These are phyloP conservation scores for Magnolia changhungtana DNA, from an alignment of 164 flowering plant genomes.

Conservation along the genomic window DNA sequence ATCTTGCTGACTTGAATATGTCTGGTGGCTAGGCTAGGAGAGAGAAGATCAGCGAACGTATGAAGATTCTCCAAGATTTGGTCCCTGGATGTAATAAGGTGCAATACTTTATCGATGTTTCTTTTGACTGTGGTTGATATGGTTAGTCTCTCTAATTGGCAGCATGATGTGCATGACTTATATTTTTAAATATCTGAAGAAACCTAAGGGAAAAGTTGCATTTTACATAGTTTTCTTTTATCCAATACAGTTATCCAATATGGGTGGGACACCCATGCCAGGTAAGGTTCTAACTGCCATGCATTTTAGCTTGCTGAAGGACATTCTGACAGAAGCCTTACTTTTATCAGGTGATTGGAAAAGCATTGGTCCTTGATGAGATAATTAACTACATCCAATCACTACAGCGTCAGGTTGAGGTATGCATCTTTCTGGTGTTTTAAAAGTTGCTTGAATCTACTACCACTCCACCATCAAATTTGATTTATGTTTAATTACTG, in stretches of 20 bases:
- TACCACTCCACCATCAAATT: neutral
- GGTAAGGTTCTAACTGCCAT: too few relatives aligned
- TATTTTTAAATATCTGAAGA: too few relatives aligned
- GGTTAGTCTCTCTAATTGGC: too few relatives aligned
- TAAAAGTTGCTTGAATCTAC: neutral
- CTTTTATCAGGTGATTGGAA: conserved; percentile 65
- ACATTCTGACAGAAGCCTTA: neutral
- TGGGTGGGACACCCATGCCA: too few relatives aligned
- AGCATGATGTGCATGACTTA: too few relatives aligned
- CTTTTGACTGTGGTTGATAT: too few relatives aligned
- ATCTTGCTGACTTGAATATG: conserved; percentile 2
- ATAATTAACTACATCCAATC: conserved; percentile 87
- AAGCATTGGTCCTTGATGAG: conserved; percentile 85
- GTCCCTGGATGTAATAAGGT: conserved; percentile 99
- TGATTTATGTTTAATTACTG: conserved; percentile 9
- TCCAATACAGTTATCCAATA: too few relatives aligned
- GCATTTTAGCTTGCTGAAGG: neutral
- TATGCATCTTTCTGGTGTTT: conserved; percentile 14
- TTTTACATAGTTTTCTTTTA: too few relatives aligned
- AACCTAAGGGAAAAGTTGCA: too few relatives aligned
- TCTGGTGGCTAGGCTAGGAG: conserved; percentile 71
- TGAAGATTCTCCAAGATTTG: conserved; percentile 92
- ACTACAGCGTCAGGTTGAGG: conserved; percentile 84
- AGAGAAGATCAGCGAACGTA: conserved; percentile 97
- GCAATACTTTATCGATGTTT: neutral